These are phyloP conservation scores for Lichtheimia hyalospora DNA, from an alignment of 371 early-diverging fungal genomes.

Conservation along the genomic window DNA sequence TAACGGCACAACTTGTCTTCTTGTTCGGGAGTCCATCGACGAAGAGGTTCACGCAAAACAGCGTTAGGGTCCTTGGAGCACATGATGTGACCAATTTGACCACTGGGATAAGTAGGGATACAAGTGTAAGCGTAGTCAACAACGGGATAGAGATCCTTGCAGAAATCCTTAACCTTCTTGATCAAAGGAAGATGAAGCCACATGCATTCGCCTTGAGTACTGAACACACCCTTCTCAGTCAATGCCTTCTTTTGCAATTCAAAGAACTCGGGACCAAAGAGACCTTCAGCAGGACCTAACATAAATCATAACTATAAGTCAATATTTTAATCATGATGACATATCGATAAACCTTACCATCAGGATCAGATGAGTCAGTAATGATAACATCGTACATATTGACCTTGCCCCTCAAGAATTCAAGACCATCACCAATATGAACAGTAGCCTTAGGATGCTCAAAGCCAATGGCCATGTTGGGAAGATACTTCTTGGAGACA, in stretches of 20 bases:
- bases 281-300: conserved; percentile 88
- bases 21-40: conserved; percentile 74
- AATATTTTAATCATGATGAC: neutral
- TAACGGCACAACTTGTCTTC: conserved; percentile 84
- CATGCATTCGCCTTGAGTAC: conserved; percentile 97
- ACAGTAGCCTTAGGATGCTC: conserved; percentile 92
- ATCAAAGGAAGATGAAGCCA: conserved; percentile 95
- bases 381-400: conserved; percentile 95
- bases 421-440: conserved; percentile 94
- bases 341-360: conserved; percentile 52
- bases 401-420: conserved; percentile 84
- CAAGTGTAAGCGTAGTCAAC: conserved; percentile 92
- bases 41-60: conserved; percentile 77
- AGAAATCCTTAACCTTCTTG: conserved; percentile 79
- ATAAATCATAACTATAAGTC: neutral
- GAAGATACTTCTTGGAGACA: conserved; percentile 90
- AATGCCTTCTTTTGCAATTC: conserved; percentile 90
- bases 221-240: conserved; percentile 88
- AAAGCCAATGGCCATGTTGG: conserved; percentile 92
- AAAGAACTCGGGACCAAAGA: conserved; percentile 91
- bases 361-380: conserved; percentile 98
- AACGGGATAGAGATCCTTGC: conserved; percentile 79
- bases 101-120: conserved; percentile 96
- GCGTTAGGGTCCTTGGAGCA: conserved; percentile 79
- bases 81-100: conserved; percentile 94